Evolutionary conservation across 225 moss, liverwort and hornwort species (phyloP), one percentile per base, ranked within the genome.

Genomic region (Polytrichum commune): DNA sequence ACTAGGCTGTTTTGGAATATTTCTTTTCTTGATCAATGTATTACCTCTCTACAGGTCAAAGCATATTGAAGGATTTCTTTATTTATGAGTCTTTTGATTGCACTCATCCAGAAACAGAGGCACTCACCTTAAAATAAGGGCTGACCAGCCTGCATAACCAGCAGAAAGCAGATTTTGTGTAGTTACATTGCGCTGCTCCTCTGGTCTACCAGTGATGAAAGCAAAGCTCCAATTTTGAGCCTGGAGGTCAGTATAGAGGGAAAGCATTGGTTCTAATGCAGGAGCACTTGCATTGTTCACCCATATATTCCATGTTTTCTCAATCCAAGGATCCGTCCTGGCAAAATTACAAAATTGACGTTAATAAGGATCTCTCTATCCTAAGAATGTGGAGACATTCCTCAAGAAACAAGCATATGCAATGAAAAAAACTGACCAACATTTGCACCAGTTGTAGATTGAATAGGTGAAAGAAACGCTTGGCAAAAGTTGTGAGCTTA

Each of bases 131-230:
- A 95, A 87, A 27, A 88, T 64, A 32, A 98, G 85, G 66, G 66
- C 73, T 57, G 78, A 70, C 92, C 94, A 98, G 29, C 78, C 85
- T 63, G 82, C 64, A 75, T 84, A 98, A 56, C 94, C 97, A 9
- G 82, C 94, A 58, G 79, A 75, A 29, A 83, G 66, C 13, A 94
- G 82, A 76, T 95, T 98, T 62, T 57, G 73, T 62, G 75, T 78
- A 13, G 94, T 95, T 19, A 10, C 78, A 25, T 77, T 81, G 65
- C 84, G 77, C 66, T 89, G 87, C 29, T 64, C 72, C 67, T 90
- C 84, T 24, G 88, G 76, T 75, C 92, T 89, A 54, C 94, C 92
- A 19, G 91, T 91, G 75, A 98, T 84, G 60, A 95, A 93, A 35
- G 86, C 85, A 26, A 92, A 29, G 70, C 92, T 89, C 74, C 91